Evolutionary conservation across 75 land plant genomes (phyloP).

Genomic region (Ceratopteris richardii): DNA sequence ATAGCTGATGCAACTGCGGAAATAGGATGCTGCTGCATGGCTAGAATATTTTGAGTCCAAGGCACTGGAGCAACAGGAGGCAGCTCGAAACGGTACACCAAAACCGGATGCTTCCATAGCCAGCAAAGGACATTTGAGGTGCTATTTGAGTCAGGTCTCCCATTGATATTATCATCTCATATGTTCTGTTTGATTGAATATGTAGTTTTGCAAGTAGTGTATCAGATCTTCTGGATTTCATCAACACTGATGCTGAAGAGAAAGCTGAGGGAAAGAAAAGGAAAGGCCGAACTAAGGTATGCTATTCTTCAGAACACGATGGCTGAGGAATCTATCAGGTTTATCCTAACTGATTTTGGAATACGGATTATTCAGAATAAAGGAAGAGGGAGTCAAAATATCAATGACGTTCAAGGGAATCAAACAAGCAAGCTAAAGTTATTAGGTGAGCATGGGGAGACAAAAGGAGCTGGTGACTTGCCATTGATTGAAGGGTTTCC

Average conservation of each 20-base stretch:
- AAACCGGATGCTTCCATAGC: constrained; percentile 94
- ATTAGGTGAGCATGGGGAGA: background rate
- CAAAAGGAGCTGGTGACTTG: too few species aligned
- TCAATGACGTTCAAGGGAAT: too few species aligned
- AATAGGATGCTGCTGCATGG: constrained; percentile 94
- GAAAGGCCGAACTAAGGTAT: constrained; percentile 65
- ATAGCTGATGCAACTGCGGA: too few species aligned
- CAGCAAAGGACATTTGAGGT: constrained; percentile 96
- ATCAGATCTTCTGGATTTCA: constrained; percentile 79
- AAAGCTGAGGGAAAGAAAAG: constrained; percentile 34
- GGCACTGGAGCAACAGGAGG: constrained; percentile 91
- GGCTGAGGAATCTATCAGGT: too few species aligned
- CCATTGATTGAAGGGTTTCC: too few species aligned
- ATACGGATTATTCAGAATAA: constrained; percentile 13
- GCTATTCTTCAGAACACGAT: background rate
- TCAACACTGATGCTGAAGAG: constrained; percentile 56
- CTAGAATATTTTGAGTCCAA: constrained; percentile 94
- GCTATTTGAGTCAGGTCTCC: constrained; percentile 1
- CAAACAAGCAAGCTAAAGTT: background rate
- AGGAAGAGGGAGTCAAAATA: constrained; percentile 2
- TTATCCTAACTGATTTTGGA: too few species aligned
- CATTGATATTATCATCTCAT: background rate
- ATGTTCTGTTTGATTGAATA: background rate
- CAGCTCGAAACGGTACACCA: constrained; percentile 93
- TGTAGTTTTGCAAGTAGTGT: constrained; percentile 26